A percentile compares a stretch with the other conserved stretches of the same genome.
phyloP scores from a whole-genome alignment of 2,329 filamentous ascomycete genomes.

The Septoria petroselini region DNA sequence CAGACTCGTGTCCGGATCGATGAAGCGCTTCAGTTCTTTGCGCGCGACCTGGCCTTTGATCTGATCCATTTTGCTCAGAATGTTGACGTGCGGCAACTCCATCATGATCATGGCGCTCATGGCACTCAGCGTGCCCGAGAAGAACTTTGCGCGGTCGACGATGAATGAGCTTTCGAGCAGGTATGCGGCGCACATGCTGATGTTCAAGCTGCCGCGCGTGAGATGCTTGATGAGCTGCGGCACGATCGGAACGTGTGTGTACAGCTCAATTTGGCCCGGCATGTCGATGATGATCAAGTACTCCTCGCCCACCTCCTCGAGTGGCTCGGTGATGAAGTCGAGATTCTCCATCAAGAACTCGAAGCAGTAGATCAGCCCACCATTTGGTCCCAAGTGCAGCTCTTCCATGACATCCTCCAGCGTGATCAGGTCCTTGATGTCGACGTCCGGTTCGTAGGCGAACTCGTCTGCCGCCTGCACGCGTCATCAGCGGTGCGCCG shows the following conservation, averaged over 20 bases:
- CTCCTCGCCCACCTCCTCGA: conserved; percentile 85
- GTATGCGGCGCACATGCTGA: conserved; percentile 89
- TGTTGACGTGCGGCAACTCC: conserved; percentile 93
- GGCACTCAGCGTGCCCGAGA: conserved; percentile 88
- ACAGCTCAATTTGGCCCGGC: conserved; percentile 97
- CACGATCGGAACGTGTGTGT: conserved; percentile 92
- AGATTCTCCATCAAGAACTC: conserved; percentile 93
- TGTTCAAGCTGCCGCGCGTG: conserved; percentile 76
- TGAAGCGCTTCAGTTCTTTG: conserved; percentile 83
- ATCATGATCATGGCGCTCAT: conserved; percentile 99
- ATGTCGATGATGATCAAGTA: conserved; percentile 98
- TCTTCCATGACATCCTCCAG: conserved; percentile 97
- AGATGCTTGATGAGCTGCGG: conserved; percentile 80
- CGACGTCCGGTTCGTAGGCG: conserved; percentile 84
- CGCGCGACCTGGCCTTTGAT: conserved; percentile 85
- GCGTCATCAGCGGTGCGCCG: conserved; percentile 9
- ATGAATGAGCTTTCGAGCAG: conserved; percentile 94
- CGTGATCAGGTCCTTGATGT: conserved; percentile 92
- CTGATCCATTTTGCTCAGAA: conserved; percentile 96
- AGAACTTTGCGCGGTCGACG: conserved; percentile 94
- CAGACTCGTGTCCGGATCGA: conserved; percentile 78
- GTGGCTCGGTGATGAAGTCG: conserved; percentile 81
- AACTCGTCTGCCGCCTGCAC: conserved; percentile 84
- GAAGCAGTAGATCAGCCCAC: conserved; percentile 92
- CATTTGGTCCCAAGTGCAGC: conserved; percentile 84